phyloP scores from a whole-genome alignment of 805 yeast species.

The Candida corydali region DNA sequence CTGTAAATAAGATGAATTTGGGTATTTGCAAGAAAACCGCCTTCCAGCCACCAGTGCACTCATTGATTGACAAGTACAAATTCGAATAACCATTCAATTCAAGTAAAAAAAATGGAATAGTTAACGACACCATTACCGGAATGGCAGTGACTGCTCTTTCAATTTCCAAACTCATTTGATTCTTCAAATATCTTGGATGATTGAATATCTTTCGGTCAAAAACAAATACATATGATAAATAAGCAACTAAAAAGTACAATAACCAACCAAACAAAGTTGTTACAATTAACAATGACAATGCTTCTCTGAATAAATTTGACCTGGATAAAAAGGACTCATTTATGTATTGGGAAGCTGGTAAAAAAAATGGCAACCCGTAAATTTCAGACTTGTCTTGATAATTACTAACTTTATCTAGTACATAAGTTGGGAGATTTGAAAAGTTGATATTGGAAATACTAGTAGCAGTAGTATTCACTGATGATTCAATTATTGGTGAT shows the following conservation, averaged over 20 bases:
- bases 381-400: slow-evolving; percentile 37
- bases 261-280: slow-evolving; percentile 83
- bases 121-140: slow-evolving; percentile 82
- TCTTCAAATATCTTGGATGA: slow-evolving; percentile 93
- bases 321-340: slow-evolving; percentile 69
- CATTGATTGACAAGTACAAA: slow-evolving; percentile 63
- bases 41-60: slow-evolving; percentile 63
- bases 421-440: slow-evolving; percentile 5
- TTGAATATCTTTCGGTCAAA: slow-evolving; percentile 88
- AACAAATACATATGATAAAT: slow-evolving; percentile 68
- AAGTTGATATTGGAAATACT: slow-evolving; percentile 3
- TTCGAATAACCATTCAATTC: slow-evolving; percentile 83
- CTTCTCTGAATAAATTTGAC: slow-evolving; percentile 68
- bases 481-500: slow-evolving; percentile 2
- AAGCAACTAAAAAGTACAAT: slow-evolving; percentile 73
- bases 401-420: slow-evolving; percentile 11
- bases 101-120: slow-evolving; percentile 84
- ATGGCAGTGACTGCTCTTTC: slow-evolving; percentile 74
- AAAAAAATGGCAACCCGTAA: slow-evolving; percentile 60
- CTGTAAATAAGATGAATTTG: slow-evolving; percentile 85
- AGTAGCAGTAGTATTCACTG: not conserved
- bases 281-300: slow-evolving; percentile 58
- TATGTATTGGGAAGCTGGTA: slow-evolving; percentile 54
- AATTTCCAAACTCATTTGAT: slow-evolving; percentile 85
- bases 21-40: slow-evolving; percentile 68